These are phyloP conservation scores for Warburgia ugandensis DNA, from an alignment of 164 flowering plant species.

Conservation along the genomic window DNA sequence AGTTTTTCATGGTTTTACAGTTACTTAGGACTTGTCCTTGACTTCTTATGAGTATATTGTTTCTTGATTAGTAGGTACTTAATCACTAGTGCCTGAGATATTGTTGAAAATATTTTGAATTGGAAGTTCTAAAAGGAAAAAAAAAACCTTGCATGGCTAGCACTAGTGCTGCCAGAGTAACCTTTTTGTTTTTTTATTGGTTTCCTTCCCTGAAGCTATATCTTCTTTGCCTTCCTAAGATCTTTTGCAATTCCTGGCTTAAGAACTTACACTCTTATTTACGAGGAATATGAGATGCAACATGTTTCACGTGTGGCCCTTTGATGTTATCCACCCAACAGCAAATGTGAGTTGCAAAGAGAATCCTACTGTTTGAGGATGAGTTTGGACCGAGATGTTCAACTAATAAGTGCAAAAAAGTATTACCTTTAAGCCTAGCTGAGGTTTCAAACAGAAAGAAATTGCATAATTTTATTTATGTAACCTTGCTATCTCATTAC, in stretches of 20 bases:
- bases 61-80: background rate
- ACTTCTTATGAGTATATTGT: background rate
- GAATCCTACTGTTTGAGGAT: no score
- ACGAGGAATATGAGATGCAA: background rate
- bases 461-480: no score
- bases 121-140: background rate
- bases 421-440: no score
- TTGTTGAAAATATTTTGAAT: background rate
- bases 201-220: no score
- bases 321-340: no score
- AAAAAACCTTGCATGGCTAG: background rate
- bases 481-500: background rate
- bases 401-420: no score
- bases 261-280: background rate
- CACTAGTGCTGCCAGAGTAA: background rate
- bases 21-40: no score
- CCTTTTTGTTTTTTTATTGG: no score
- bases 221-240: no score
- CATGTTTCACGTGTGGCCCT: background rate
- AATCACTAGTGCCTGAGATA: background rate
- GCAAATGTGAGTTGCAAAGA: no score
- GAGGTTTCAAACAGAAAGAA: no score
- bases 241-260: background rate
- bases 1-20: background rate
- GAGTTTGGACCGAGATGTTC: no score